Evolutionary conservation across 129 eudicot genomes (phyloP), one percentile per base, ranked within the genome.

Genomic region (Tanacetum coccineum): DNA sequence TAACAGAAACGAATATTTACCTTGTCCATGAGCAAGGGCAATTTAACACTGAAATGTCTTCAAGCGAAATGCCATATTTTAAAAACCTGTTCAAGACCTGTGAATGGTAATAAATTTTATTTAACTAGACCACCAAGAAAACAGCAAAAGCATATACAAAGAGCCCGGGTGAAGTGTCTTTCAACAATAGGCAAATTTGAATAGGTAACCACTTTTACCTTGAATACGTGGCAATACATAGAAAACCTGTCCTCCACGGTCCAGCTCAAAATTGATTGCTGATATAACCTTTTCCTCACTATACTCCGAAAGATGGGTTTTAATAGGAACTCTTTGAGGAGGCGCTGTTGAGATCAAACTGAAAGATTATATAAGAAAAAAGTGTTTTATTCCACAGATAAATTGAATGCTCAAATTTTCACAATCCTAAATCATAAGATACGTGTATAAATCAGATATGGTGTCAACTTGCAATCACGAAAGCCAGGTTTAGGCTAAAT

Each of bases 1-100:
- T 36, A 61, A 60, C 50, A 48, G 17, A 53, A 53, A 70, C 51
- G 55, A 39, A n/a, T n/a, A n/a, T 67, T 80, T 75, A 93, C 99
- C 89, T 86, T n/a, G 83, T 78, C 99, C 99, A 76, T 93, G 99
- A 71, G 99, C 99, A 74, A 86, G 81, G 59, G 96, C 99, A 70
- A 93, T 74, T 76, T 86, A 81, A 82, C 77, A 62, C 68, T 40
- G 99, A 67, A 89, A 88, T 59, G 95, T 72, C 57, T 72, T 76
- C 66, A 77, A 82, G 71, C 89, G 89, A 79, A 86, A 89, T 76
- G 78, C 80, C 87, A 74, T 77, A n/a, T n/a, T n/a, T n/a, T n/a
- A n/a, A n/a, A n/a, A 67, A 89, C 95, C 78, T 86, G 90, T 70
- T 89, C 92, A 65, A 93, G 99, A 68, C 99, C 99, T 93, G 90